Percentiles rank a stretch among this genome's conserved stretches.
Conservation (phyloP, 2,329 filamentous ascomycete genomes). For the Cercospora sojina region DNA sequence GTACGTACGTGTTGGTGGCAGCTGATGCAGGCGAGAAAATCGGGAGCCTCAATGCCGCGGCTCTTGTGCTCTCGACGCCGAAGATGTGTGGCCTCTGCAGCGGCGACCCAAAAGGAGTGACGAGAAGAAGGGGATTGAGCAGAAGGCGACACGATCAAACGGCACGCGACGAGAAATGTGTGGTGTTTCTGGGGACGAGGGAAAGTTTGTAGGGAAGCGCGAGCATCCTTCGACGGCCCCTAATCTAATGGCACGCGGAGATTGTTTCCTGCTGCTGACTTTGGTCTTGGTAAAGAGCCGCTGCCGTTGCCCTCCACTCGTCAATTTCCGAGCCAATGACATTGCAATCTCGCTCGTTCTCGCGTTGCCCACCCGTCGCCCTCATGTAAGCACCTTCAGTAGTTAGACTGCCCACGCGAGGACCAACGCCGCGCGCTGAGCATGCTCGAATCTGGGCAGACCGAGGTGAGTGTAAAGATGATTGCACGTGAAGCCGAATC, state of each 20-base stretch:
- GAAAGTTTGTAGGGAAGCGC: constrained; percentile 7
- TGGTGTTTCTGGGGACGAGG: not conserved
- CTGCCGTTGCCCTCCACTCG: constrained; percentile 2
- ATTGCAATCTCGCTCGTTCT: not conserved
- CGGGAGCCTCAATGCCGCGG: constrained; percentile 3
- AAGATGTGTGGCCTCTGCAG: not conserved
- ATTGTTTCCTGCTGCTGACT: constrained; percentile 7
- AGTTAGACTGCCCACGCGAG: not conserved
- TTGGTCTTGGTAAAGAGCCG: constrained; percentile 7
- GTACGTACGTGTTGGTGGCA: constrained; percentile 1
- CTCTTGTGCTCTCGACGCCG: not conserved
- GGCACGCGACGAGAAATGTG: constrained; percentile 2
- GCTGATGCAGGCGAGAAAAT: constrained; percentile 2
- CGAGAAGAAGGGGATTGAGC: not conserved
- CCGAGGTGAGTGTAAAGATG: not conserved
- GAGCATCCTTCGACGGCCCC: not conserved
- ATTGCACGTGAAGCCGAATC: not conserved
- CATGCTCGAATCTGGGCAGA: not conserved
- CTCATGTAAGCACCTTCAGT: not conserved
- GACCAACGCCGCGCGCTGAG: not conserved
- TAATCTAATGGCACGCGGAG: constrained; percentile 6
- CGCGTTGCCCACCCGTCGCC: not conserved
- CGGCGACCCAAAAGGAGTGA: not conserved
- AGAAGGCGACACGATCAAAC: not conserved
- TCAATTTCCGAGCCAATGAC: not conserved